Percentiles rank a stretch among this genome's conserved stretches.
Conservation (phyloP, 805 yeast genomes). For the Candida germanica region DNA sequence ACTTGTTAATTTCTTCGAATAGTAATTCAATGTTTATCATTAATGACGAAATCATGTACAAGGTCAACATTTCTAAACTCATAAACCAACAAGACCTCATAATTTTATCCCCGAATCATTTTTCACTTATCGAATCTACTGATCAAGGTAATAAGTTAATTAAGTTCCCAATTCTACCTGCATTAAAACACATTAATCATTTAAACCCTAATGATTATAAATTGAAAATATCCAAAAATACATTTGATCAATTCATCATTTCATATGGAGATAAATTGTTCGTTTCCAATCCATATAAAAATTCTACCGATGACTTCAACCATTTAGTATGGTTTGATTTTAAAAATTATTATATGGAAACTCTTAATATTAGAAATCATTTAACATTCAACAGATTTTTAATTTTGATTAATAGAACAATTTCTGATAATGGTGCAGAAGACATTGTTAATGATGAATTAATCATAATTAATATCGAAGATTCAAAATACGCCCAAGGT, state of each 20-base stretch:
- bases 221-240: conserved; percentile 22
- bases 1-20: conserved; percentile 4
- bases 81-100: conserved; percentile 14
- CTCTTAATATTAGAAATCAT: conserved; percentile 32
- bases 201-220: conserved; percentile 8
- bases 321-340: conserved; percentile 42
- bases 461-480: conserved; percentile 29
- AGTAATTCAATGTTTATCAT: conserved; percentile 12
- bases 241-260: conserved; percentile 24
- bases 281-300: conserved; percentile 27
- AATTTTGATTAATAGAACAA: conserved; percentile 29
- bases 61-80: conserved; percentile 19
- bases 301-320: conserved; percentile 18
- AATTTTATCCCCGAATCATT: conserved; percentile 24
- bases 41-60: conserved; percentile 18
- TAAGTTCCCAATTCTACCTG: conserved; percentile 30
- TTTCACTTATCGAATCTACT: conserved; percentile 18
- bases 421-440: conserved; percentile 14
- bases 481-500: conserved; percentile 32
- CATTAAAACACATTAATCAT: conserved; percentile 21
- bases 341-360: conserved; percentile 28
- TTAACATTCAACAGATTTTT: conserved; percentile 35
- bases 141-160: conserved; percentile 15
- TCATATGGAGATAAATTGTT: conserved; percentile 27
- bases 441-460: conserved; percentile 31